These are phyloP conservation scores for Aspergillus pseudotamarii DNA, from an alignment of 2,329 filamentous ascomycete species.

Conservation along the genomic window DNA sequence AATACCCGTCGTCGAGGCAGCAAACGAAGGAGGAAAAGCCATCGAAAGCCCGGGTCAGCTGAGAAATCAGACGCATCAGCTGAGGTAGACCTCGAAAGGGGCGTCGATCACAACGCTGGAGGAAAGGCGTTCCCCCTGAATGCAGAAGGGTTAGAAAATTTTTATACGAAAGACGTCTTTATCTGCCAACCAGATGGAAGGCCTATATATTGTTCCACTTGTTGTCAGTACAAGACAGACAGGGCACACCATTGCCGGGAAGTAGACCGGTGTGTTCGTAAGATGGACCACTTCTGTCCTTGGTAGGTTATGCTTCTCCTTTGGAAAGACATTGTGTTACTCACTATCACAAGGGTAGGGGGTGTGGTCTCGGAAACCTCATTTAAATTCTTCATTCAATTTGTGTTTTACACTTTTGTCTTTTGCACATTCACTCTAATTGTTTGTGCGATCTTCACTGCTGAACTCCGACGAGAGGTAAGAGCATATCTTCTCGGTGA, in stretches of 20 bases:
- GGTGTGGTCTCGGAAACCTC: conserved; percentile 84
- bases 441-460: conserved; percentile 65
- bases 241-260: conserved; percentile 85
- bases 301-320: conserved; percentile 52
- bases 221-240: conserved; percentile 85
- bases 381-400: conserved; percentile 93
- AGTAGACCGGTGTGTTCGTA: conserved; percentile 75
- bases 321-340: background rate
- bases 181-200: conserved; percentile 79
- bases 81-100: conserved; percentile 33
- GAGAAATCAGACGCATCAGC: conserved; percentile 26
- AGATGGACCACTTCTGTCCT: conserved; percentile 96
- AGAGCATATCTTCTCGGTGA: conserved; percentile 15
- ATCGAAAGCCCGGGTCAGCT: conserved; percentile 23
- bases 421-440: conserved; percentile 68
- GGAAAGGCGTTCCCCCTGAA: conserved; percentile 50
- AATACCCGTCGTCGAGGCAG: conserved; percentile 20
- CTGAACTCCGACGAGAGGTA: conserved; percentile 54
- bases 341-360: conserved; percentile 67
- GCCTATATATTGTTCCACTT: conserved; percentile 85
- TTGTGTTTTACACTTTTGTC: conserved; percentile 71
- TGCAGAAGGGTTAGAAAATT: conserved; percentile 69
- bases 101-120: conserved; percentile 26
- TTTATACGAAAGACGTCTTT: conserved; percentile 82
- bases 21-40: conserved; percentile 28